Evolutionary conservation across 2,329 filamentous ascomycete species (phyloP).

Genomic region (Aureobasidium namibiae): DNA sequence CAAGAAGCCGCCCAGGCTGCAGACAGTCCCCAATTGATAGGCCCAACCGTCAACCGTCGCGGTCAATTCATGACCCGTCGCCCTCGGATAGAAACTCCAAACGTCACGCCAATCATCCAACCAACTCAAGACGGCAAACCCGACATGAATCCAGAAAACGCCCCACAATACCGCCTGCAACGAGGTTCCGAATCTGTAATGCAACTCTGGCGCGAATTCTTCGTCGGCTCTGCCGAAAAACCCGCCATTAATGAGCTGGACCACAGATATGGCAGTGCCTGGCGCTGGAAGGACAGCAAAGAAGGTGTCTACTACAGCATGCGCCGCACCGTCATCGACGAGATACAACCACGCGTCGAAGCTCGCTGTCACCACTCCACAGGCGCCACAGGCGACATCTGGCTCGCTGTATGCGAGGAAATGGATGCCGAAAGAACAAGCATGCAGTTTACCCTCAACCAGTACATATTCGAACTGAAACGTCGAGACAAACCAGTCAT

Average conservation of each 20-base stretch:
- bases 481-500: not conserved
- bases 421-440: not conserved
- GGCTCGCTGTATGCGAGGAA: not conserved
- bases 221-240: not conserved
- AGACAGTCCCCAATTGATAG: not conserved
- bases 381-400: not conserved
- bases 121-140: not conserved
- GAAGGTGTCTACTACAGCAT: conserved; percentile 8
- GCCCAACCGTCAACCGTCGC: not conserved
- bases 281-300: not conserved
- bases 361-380: not conserved
- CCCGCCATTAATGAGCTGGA: conserved; percentile 2
- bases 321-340: conserved; percentile 2
- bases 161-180: not conserved
- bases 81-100: not conserved
- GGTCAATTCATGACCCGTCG: not conserved
- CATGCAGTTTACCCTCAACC: not conserved
- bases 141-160: not conserved
- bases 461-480: not conserved
- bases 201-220: not conserved
- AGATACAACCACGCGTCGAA: not conserved
- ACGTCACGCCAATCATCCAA: not conserved
- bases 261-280: not conserved
- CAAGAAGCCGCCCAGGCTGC: conserved; percentile 3
- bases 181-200: not conserved